A percentile compares a stretch with the other conserved stretches of the same genome.
Conservation (phyloP, 768 basidiomycete species). For the Kwoniella dejecticola region DNA sequence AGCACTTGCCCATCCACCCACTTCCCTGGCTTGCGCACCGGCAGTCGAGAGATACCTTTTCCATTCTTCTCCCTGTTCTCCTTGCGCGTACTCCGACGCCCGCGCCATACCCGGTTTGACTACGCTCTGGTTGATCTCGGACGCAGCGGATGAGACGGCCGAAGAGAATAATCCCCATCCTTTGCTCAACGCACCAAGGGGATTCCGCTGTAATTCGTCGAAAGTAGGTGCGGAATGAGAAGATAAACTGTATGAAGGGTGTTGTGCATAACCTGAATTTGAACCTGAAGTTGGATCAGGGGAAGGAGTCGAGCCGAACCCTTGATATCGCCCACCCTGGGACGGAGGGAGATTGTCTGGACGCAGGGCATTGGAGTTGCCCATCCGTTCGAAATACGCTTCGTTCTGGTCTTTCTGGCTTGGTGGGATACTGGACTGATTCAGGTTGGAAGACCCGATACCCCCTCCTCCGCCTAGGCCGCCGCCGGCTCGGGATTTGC, state of each 20-base stretch:
- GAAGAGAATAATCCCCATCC: conserved; percentile 95
- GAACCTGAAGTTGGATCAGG: conserved; percentile 59
- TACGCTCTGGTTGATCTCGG: conserved; percentile 78
- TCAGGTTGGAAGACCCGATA: conserved; percentile 59
- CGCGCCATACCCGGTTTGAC: conserved; percentile 86
- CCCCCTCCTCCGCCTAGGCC: too few species aligned
- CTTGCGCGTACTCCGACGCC: conserved; percentile 56
- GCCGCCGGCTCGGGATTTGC: conserved; percentile 81
- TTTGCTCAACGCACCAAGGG: conserved; percentile 79
- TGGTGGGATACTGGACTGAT: conserved; percentile 65
- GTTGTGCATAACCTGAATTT: too few species aligned
- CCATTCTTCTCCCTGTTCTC: conserved; percentile 29
- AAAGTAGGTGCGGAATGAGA: conserved; percentile 78
- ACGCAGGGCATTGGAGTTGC: conserved; percentile 75
- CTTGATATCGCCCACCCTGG: conserved; percentile 86
- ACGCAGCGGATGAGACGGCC: conserved; percentile 69
- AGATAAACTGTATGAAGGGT: conserved; percentile 72
- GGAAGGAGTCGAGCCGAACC: conserved; percentile 84
- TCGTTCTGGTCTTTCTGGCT: conserved; percentile 69
- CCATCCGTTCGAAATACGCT: conserved; percentile 78
- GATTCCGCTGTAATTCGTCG: conserved; percentile 81
- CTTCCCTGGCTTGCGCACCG: conserved; percentile 25
- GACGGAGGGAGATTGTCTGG: conserved; percentile 81
- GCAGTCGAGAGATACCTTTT: conserved; percentile 33
- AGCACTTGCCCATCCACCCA: conserved; percentile 41